Evolutionary conservation across 129 eudicot genomes (phyloP).

Genomic region (Pittosporum tobira): DNA sequence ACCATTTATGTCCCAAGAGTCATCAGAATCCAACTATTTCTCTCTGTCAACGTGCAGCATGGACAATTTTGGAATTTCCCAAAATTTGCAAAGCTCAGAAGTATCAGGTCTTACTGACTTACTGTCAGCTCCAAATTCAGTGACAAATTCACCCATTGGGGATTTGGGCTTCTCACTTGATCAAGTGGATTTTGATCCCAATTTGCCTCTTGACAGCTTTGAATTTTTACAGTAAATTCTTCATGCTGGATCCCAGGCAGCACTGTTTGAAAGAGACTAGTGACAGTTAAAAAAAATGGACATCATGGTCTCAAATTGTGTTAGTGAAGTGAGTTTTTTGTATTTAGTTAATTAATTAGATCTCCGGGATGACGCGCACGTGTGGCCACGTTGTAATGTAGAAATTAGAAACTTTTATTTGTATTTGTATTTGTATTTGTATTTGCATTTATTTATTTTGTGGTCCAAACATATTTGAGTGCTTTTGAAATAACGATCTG

Average conservation of each 20-base stretch:
- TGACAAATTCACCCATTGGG: conserved; percentile 33
- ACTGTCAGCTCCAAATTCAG: conserved; percentile 45
- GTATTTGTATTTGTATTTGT: too few species aligned
- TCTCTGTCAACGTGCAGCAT: too few species aligned
- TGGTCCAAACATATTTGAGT: too few species aligned
- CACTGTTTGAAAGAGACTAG: background rate
- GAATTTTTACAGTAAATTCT: conserved; percentile 21
- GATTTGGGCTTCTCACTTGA: conserved; percentile 40
- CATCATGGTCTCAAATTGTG: background rate
- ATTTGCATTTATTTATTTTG: too few species aligned
- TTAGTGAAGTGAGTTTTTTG: background rate
- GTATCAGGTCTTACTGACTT: conserved; percentile 41
- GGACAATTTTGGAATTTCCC: conserved; percentile 11
- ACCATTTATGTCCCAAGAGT: conserved; percentile 18
- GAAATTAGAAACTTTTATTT: background rate
- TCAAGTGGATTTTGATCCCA: conserved; percentile 32
- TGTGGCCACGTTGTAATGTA: background rate
- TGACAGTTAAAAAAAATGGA: background rate
- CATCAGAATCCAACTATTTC: conserved; percentile 28
- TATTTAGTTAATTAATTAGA: background rate
- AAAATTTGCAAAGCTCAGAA: conserved; percentile 29
- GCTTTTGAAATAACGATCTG: too few species aligned
- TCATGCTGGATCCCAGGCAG: conserved; percentile 8
- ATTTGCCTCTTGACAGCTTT: conserved; percentile 21
- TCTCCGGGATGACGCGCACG: background rate